These are phyloP conservation scores for Entamoeba invadens DNA, from an alignment of 208 protist genomes.

Conservation along the genomic window DNA sequence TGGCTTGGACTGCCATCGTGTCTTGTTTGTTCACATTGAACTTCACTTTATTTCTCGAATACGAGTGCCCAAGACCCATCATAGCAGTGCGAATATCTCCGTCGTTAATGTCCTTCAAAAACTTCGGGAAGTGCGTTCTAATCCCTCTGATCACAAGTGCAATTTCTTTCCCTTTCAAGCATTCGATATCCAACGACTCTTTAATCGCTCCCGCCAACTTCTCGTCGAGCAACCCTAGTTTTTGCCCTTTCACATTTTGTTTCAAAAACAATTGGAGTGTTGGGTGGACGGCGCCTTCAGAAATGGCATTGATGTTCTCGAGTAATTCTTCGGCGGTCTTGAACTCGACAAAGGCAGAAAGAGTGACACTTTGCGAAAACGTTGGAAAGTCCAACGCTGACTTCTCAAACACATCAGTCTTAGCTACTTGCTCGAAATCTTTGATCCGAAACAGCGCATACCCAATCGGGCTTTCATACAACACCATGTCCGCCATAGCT, in stretches of 20 bases:
- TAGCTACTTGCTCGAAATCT: not conserved
- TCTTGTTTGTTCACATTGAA: constrained; percentile 99
- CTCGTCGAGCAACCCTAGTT: not conserved
- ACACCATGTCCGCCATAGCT: not conserved
- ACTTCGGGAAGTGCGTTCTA: not conserved
- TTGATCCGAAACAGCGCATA: not conserved
- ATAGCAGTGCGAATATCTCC: not conserved
- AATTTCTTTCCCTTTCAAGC: not conserved
- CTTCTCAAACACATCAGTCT: not conserved
- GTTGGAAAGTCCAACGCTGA: not conserved
- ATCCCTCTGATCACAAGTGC: constrained; percentile 8
- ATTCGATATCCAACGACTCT: not conserved
- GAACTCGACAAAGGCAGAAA: not conserved
- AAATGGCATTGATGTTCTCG: not conserved
- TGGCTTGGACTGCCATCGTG: constrained; percentile 98
- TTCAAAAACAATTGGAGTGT: not conserved
- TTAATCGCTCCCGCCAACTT: not conserved
- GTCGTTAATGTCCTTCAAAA: not conserved
- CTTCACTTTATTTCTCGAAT: constrained; percentile 83
- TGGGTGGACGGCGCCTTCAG: not conserved
- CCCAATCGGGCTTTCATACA: not conserved
- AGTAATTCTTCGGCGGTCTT: not conserved
- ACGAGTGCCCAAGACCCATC: constrained; percentile 13
- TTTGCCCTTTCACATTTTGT: not conserved
- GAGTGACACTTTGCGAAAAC: not conserved